Evolutionary conservation across 345 rosid genomes (phyloP), one percentile per base, ranked within the genome.

Genomic region (Punica granatum): DNA sequence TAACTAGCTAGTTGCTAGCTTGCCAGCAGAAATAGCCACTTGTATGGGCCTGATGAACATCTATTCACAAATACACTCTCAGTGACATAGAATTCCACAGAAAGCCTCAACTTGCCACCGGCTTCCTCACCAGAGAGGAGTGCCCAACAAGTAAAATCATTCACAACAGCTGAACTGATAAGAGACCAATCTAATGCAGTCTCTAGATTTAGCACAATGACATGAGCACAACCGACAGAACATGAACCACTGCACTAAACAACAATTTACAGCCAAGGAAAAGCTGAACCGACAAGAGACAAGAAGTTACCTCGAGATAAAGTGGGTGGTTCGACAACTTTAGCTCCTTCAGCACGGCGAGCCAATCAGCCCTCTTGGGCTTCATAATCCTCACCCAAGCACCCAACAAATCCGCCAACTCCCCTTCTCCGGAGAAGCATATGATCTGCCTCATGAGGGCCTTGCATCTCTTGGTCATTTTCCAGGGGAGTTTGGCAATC

Each of bases 361-460:
- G 98, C 96, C 98, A 90, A 46, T 88, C 92, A 59, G 86, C 78
- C 72, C 92, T 79, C 44, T 61, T 77, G 64, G 95, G 98, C 56
- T 79, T 90, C 95, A 90, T 92, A 58, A 83, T 69, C 81, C 78
- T 84, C 58, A 81, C 92, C 96, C 92, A 92, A 71, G 76, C 79
- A 75, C 56, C 70, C 80, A 92, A 73, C 69, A 92, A 72, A 73
- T 84, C 85, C 7, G 41, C 65, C 33, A 92, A 72, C 28, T 71
- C 65, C 13, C 78, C 82, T 36, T 79, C 80, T 68, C 77, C 67
- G 13, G 62, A 71, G 69, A 76, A 77, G 72, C 85, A 86, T 35
- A 89, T 80, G 66, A 92, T 79, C 73, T 92, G 94, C 37, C 62
- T 84, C 88, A 89, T 73, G 28, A 88, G 49, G 23, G 98, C 88